A percentile compares a stretch with the other conserved stretches of the same genome.
Evolutionary conservation across 345 rosid genomes (phyloP).

Genomic region (Capsella bursapastoris): DNA sequence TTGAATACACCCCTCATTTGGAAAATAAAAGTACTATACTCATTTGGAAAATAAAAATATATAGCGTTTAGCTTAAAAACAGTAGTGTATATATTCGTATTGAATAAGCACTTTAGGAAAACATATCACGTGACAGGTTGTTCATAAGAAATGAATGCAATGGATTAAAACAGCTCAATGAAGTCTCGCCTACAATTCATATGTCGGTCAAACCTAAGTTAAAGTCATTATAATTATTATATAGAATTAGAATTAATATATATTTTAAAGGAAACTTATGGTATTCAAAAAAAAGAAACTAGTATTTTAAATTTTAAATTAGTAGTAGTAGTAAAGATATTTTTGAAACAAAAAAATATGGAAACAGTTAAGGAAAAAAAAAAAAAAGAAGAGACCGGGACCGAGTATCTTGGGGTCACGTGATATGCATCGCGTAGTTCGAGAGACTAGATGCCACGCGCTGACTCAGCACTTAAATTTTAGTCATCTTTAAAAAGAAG

Average conservation of each 20-base stretch:
- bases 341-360: background rate
- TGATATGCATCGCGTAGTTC: slow-evolving; percentile 49
- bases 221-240: no score
- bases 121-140: slow-evolving; percentile 43
- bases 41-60: slow-evolving; percentile 21
- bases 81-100: background rate
- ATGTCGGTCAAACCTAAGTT: no score
- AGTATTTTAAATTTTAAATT: background rate
- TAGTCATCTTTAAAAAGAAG: background rate
- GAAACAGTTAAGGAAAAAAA: background rate
- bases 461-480: slow-evolving; percentile 48
- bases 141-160: slow-evolving; percentile 43
- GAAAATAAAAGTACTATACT: background rate
- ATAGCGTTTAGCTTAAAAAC: slow-evolving; percentile 15
- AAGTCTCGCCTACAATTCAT: background rate
- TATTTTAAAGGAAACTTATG: no score
- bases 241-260: no score
- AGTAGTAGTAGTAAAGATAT: background rate
- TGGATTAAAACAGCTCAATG: slow-evolving; percentile 25
- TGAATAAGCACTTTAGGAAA: slow-evolving; percentile 33
- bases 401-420: slow-evolving; percentile 84
- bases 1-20: no score
- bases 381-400: background rate
- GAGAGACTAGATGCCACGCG: slow-evolving; percentile 42
- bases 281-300: background rate